Evolutionary conservation across 805 yeast genomes (phyloP).

Genomic region (Ogataea naganishii): DNA sequence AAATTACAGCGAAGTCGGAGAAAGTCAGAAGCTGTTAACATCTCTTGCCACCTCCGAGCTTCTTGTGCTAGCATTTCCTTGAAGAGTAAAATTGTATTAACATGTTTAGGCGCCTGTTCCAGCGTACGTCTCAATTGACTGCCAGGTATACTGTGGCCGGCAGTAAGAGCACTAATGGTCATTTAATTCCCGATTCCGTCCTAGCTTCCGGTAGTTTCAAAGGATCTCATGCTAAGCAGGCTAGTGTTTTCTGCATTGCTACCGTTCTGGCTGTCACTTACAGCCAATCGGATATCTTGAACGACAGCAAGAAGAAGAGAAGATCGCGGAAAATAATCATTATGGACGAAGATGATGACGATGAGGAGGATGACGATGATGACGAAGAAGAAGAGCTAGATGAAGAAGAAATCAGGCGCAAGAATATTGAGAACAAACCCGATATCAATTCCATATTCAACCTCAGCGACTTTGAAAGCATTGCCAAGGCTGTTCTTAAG

Average conservation of each 20-base stretch:
- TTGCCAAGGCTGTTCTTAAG: constrained; percentile 68
- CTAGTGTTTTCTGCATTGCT: neutral
- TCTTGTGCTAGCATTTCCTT: no score
- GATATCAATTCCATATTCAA: constrained; percentile 60
- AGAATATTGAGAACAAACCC: constrained; percentile 44
- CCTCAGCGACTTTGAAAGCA: constrained; percentile 74
- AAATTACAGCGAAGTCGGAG: no score
- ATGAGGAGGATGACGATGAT: constrained; percentile 15
- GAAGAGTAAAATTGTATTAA: no score
- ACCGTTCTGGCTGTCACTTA: neutral
- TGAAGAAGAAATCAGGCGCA: constrained; percentile 26
- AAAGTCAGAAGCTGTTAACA: neutral
- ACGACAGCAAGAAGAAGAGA: constrained; percentile 13
- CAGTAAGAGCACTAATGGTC: no score
- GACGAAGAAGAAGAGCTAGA: constrained; percentile 16
- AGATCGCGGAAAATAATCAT: constrained; percentile 14
- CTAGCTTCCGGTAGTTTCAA: no score
- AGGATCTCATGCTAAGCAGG: no score
- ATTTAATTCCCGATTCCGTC: no score
- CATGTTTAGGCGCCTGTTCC: no score
- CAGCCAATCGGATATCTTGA: constrained; percentile 5
- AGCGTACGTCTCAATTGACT: no score
- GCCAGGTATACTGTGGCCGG: no score
- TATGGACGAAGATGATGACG: constrained; percentile 17
- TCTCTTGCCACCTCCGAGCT: no score